These are phyloP conservation scores for Parietaria judaica DNA, from an alignment of 306 rosid genomes.

Conservation along the genomic window DNA sequence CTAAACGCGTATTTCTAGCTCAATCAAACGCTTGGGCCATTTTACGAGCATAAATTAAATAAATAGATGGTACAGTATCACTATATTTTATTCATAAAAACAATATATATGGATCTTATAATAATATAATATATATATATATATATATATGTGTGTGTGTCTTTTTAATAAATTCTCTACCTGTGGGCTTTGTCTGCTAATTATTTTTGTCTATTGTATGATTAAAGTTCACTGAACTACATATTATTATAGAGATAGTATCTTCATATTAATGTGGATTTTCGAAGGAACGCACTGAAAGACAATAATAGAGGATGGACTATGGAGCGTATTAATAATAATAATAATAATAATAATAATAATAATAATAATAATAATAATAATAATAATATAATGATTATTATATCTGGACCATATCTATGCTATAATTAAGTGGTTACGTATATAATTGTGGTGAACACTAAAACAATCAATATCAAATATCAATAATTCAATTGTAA, in stretches of 20 bases:
- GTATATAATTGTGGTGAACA: slow-evolving; percentile 24
- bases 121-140: no score
- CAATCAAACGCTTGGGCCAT: no score
- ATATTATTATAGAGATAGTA: background rate
- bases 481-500: background rate
- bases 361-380: background rate
- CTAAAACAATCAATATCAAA: slow-evolving; percentile 18
- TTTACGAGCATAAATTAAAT: no score
- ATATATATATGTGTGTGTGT: no score
- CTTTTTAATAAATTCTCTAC: background rate
- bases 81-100: no score
- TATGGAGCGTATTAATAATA: background rate
- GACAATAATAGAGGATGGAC: slow-evolving; percentile 8
- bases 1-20: no score
- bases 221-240: background rate
- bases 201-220: slow-evolving; percentile 7
- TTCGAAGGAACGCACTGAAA: slow-evolving; percentile 1
- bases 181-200: slow-evolving; percentile 8
- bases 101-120: no score
- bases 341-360: background rate
- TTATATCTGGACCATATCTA: slow-evolving; percentile 7
- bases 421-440: background rate
- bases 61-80: no score
- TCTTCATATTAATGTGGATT: slow-evolving; percentile 7
- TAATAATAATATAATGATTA: background rate